These are phyloP conservation scores for Lithospermum erythrorhizon DNA, from an alignment of 257 asterid species.

Conservation along the genomic window DNA sequence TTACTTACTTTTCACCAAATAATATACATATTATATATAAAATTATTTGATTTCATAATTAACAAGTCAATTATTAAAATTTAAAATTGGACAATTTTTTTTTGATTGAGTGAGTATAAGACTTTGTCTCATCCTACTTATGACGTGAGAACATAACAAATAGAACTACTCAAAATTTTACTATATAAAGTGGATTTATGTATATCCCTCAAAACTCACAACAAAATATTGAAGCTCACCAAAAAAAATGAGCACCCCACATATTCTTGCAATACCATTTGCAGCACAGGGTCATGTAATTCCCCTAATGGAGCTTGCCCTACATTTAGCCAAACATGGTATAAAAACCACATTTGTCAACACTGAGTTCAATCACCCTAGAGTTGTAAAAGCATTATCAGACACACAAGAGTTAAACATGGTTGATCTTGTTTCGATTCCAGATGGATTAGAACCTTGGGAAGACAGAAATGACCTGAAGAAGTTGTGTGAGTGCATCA, in stretches of 20 bases:
- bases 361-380: constrained; percentile 40
- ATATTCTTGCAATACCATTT: constrained; percentile 41
- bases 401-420: background rate
- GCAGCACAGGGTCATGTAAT: constrained; percentile 84
- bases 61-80: too few species aligned
- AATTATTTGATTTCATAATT: too few species aligned
- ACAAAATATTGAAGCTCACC: too few species aligned
- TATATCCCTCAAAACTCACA: too few species aligned
- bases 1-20: too few species aligned
- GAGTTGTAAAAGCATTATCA: constrained; percentile 28
- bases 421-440: constrained; percentile 34
- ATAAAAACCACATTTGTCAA: constrained; percentile 42
- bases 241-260: constrained; percentile 36
- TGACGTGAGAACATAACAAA: too few species aligned
- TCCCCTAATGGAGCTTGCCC: constrained; percentile 51
- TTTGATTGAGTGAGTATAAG: too few species aligned
- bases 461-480: constrained; percentile 47
- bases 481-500: constrained; percentile 17
- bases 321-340: constrained; percentile 28
- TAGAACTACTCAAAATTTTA: too few species aligned
- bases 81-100: too few species aligned
- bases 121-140: too few species aligned
- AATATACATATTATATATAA: too few species aligned
- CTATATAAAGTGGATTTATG: too few species aligned
- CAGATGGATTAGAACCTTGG: constrained; percentile 48